Evolutionary conservation across 768 basidiomycete species (phyloP), one percentile per base, ranked within the genome.

Genomic region (Panellus pusillus): DNA sequence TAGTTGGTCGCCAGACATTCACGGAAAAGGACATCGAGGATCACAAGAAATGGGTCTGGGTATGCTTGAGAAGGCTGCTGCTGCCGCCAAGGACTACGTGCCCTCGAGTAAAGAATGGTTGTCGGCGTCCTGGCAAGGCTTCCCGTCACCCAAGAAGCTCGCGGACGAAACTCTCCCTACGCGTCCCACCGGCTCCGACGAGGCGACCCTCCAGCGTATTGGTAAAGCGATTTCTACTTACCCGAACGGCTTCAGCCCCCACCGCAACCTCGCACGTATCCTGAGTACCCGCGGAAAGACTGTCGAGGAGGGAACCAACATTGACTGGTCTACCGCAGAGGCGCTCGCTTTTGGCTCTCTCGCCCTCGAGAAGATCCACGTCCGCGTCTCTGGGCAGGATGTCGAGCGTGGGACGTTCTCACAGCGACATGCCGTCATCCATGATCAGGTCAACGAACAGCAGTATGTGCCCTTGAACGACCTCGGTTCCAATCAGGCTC

Each of bases 21-120:
- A 95, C 93, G 29, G 89, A 93, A 70, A 86, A 89, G 72, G 95
- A 98, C 65, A 92, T 98, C 47, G 94, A 96, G 68, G 95, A 98
- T 67, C 97, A 98, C 79, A 93, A 93, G 79, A 91, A 89, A 64
- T 99, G 97, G 97, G 97, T 99, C 3, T 97, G 93, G 94, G 93
- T 31, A 96, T 95, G 91, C 79, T 99, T 52, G 97, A 99, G 73
- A 95, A 88, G 72, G 93, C 97, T 8, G 85, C 90, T n/a, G 84
- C 81, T n/a, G 93, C 82, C 9, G 80, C 91, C 12, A 97, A 98
- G 75, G 93, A 98, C 68, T 99, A 99, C 70, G 86, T 94, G 37
- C 93, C 97, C 12, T 89, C 93, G 4, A 82, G 84, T 64, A 92
- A 93, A 67, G 97, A 99, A 67, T 98, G 97, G 97, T 84, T 98